These are phyloP conservation scores for Alternaria gaisen DNA, from an alignment of 2,329 filamentous ascomycete species.

Conservation along the genomic window DNA sequence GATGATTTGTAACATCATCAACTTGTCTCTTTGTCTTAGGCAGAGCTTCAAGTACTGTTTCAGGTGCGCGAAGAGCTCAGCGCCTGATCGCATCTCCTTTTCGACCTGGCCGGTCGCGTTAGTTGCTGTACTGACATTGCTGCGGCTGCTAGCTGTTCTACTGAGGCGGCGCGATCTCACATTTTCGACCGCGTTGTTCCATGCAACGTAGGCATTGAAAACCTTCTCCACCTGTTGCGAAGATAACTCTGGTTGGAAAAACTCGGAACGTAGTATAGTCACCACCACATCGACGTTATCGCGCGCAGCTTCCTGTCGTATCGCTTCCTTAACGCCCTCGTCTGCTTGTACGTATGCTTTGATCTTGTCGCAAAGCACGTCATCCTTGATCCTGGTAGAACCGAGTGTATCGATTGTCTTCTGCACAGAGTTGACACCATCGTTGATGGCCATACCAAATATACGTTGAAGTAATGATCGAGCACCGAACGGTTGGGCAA, in stretches of 20 bases:
- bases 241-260: slow-evolving; percentile 74
- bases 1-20: slow-evolving; percentile 95
- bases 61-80: slow-evolving; percentile 90
- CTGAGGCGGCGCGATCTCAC: slow-evolving; percentile 48
- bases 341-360: slow-evolving; percentile 79
- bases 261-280: slow-evolving; percentile 80
- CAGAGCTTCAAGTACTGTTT: slow-evolving; percentile 95
- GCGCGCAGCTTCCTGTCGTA: slow-evolving; percentile 75
- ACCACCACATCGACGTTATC: slow-evolving; percentile 88
- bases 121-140: slow-evolving; percentile 38
- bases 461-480: slow-evolving; percentile 93
- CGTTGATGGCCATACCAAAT: slow-evolving; percentile 88
- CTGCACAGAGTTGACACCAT: slow-evolving; percentile 88
- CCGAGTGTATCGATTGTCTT: slow-evolving; percentile 82
- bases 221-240: slow-evolving; percentile 81
- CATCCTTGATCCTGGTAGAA: slow-evolving; percentile 77
- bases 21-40: slow-evolving; percentile 90
- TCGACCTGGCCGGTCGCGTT: slow-evolving; percentile 64
- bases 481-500: slow-evolving; percentile 92
- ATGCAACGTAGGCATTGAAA: slow-evolving; percentile 95
- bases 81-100: slow-evolving; percentile 85
- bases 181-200: slow-evolving; percentile 93
- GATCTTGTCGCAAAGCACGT: slow-evolving; percentile 80
- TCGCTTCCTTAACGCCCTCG: slow-evolving; percentile 75
- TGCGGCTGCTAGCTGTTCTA: slow-evolving; percentile 47